Evolutionary conservation across 2,329 filamentous ascomycete genomes (phyloP).

Genomic region (Cladosporium sp.): DNA sequence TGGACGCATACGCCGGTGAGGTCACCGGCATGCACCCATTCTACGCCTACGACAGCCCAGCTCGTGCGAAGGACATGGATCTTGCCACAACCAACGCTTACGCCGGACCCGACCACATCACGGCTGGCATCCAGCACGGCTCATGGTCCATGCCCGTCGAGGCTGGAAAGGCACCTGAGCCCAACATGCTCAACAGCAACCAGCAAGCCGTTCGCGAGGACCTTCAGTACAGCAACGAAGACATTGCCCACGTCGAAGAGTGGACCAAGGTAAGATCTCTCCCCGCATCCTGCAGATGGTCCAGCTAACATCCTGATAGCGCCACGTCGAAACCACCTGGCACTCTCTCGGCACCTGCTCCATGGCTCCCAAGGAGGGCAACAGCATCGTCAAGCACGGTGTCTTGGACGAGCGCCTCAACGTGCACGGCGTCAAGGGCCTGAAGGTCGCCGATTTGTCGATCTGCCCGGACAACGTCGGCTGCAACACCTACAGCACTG

Average conservation of each 20-base stretch:
- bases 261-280: conserved; percentile 42
- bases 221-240: conserved; percentile 60
- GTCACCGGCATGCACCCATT: conserved; percentile 64
- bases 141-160: conserved; percentile 63
- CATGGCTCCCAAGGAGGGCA: conserved; percentile 49
- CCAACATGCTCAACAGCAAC: conserved; percentile 60
- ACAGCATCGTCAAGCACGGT: conserved; percentile 61
- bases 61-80: conserved; percentile 68
- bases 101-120: conserved; percentile 67
- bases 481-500: conserved; percentile 48
- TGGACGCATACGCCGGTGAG: conserved; percentile 74
- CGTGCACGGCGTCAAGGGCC: conserved; percentile 70
- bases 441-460: conserved; percentile 69
- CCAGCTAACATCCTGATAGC: conserved; percentile 65
- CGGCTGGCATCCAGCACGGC: conserved; percentile 65
- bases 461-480: conserved; percentile 40
- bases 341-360: conserved; percentile 37
- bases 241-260: conserved; percentile 65
- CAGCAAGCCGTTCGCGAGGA: conserved; percentile 57
- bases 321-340: conserved; percentile 45
- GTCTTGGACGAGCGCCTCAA: conserved; percentile 74
- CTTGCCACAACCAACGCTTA: conserved; percentile 71
- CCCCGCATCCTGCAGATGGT: too few relatives aligned
- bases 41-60: conserved; percentile 67
- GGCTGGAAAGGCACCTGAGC: conserved; percentile 48